Conservation (phyloP, 225 moss, liverwort and hornwort species). For the Straminergon stramineum region DNA sequence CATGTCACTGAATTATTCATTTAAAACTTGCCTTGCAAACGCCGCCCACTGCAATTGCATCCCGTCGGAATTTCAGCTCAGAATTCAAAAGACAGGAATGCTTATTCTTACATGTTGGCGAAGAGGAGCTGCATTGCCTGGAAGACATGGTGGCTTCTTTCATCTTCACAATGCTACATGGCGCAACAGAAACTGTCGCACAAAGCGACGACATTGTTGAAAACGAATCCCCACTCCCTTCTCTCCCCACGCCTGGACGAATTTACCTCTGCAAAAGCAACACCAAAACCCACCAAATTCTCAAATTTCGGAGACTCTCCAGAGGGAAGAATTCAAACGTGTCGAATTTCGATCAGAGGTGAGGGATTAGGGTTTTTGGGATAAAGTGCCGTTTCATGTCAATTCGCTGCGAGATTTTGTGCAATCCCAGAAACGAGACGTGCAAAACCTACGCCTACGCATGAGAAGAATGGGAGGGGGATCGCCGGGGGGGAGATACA, state of each 20-base stretch:
- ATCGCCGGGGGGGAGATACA: neutral
- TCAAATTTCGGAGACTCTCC: neutral
- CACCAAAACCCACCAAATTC: neutral
- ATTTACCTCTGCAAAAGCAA: neutral
- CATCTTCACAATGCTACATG: constrained; percentile 17
- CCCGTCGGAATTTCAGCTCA: neutral
- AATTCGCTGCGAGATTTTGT: neutral
- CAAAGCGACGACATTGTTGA: constrained; percentile 30
- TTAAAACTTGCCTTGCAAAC: neutral
- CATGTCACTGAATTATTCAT: neutral
- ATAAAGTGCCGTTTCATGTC: neutral
- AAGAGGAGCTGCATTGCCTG: constrained; percentile 5
- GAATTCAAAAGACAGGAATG: neutral
- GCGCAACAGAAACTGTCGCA: constrained; percentile 16
- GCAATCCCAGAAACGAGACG: neutral
- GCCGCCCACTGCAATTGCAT: neutral
- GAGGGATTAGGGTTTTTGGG: neutral
- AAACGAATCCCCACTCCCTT: neutral
- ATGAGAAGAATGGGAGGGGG: neutral
- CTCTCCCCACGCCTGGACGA: neutral
- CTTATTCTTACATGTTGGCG: neutral
- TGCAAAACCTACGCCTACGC: neutral
- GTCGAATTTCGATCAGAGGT: neutral
- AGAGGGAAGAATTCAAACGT: neutral
- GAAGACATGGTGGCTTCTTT: constrained; percentile 6